Base-by-base conservation (phyloP, 2,329 filamentous ascomycete species). In the Colletotrichum neosansevieriae region DNA sequence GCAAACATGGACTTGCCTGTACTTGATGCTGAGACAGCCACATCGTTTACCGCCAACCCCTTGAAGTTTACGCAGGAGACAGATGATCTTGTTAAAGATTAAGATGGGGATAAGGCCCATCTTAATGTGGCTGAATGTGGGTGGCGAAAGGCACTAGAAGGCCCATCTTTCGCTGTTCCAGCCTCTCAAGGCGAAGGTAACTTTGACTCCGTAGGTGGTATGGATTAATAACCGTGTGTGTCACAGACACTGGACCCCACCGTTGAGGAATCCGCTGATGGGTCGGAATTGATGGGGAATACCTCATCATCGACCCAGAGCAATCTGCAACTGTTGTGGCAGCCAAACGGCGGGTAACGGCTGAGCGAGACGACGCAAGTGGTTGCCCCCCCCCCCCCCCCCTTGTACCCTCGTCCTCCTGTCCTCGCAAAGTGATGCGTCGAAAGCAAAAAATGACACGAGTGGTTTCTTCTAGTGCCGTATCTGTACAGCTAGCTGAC, bases 1-100 rank as follows among this genome's bases (percentile, higher is more conserved):
- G 19, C 58, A 67, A 50, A 50, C 64, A 68, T 68, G 65, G 61
- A 42, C 42, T 44, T 64, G 61, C 65, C 56, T 68, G 61, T 54
- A 53, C 34, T 36, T 44, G 38, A 38, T 29, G 42, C 54, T n/a
- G 10, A 53, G 32, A 49, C 51, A 29, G 29, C 45, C 56, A 59
- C 47, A 17, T 38, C 21, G 13, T 38, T 64, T 19, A 38, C 42
- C 61, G 17, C 49, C 47, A 47, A 17, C 54, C 54, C 49, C 34
- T 59, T 53, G 21, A 40, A 59, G 38, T 50, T 53, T 50, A 49
- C 51, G 50, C 57, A 34, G 29, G 42, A 62, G 50, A 36, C n/a
- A 50, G 64, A 64, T 38, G 29, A 42, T 58, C 38, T 36, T 58
- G 34, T 54, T 15, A 24, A 47, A 47, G 45, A 36, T 40, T 61